These are phyloP conservation scores for Crithidia acanthocephali DNA, from an alignment of 208 protist genomes.

Conservation along the genomic window DNA sequence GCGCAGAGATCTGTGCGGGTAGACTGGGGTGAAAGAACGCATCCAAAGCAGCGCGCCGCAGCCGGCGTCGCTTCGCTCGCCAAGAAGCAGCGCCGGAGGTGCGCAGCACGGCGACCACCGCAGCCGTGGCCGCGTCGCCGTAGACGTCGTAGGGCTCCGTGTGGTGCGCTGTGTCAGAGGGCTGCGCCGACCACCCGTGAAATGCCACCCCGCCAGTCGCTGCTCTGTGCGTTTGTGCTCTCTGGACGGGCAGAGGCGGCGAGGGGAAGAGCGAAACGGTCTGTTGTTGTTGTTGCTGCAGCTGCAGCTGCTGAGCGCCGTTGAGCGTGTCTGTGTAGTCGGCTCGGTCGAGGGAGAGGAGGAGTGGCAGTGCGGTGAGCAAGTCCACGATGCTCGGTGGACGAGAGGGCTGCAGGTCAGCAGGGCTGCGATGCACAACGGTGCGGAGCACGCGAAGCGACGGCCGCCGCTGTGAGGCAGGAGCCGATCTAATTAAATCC, in stretches of 20 bases:
- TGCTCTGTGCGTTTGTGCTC: not conserved
- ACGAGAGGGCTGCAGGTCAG: not conserved
- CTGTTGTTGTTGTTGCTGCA: not conserved
- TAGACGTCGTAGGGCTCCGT: not conserved
- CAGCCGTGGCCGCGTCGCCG: conserved; percentile 23
- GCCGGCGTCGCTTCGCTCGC: conserved; percentile 16
- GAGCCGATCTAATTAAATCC: not conserved
- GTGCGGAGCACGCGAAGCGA: not conserved
- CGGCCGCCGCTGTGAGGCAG: not conserved
- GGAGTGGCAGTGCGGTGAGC: conserved; percentile 31
- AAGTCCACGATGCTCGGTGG: conserved; percentile 30
- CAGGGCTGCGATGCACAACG: not conserved
- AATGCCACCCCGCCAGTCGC: no score
- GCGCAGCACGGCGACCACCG: conserved; percentile 23
- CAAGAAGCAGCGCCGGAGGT: conserved; percentile 5
- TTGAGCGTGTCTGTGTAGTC: conserved; percentile 21
- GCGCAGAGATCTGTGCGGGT: conserved; percentile 15
- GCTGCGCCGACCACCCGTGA: no score
- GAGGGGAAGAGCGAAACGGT: no score
- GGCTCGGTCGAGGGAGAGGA: conserved; percentile 23
- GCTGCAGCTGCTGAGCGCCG: not conserved
- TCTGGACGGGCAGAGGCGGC: no score
- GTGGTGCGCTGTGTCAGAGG: no score
- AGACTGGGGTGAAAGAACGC: conserved; percentile 26
- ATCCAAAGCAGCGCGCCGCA: conserved; percentile 27